These are phyloP conservation scores for Spizellomyces sp. DNA, from an alignment of 192 early-diverging fungal genomes.

Conservation along the genomic window DNA sequence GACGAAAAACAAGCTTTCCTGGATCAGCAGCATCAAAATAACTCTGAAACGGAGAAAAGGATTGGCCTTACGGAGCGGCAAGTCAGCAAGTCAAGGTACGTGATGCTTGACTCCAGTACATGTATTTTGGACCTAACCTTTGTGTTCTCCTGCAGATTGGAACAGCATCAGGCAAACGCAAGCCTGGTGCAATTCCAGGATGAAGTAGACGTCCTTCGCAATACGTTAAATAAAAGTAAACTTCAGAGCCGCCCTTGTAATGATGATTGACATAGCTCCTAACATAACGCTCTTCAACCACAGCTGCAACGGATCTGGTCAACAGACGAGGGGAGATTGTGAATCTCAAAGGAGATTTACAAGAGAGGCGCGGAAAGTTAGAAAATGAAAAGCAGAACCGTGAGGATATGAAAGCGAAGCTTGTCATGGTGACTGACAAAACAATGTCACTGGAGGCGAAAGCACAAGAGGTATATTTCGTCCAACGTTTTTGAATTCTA, in stretches of 20 bases:
- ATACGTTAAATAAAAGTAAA: slow-evolving; percentile 55
- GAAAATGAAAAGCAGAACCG: slow-evolving; percentile 39
- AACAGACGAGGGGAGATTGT: slow-evolving; percentile 45
- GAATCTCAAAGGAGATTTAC: slow-evolving; percentile 52
- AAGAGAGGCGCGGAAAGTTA: slow-evolving; percentile 42
- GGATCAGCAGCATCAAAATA: slow-evolving; percentile 47
- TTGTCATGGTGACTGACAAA: slow-evolving; percentile 38
- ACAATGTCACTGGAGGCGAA: slow-evolving; percentile 54
- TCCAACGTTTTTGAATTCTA: not conserved
- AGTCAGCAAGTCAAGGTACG: slow-evolving; percentile 52
- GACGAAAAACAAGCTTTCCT: slow-evolving; percentile 56
- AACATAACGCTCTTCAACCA: not conserved
- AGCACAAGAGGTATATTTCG: slow-evolving; percentile 44
- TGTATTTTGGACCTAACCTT: too few relatives aligned
- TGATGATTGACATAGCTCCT: slow-evolving; percentile 1
- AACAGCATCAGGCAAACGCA: slow-evolving; percentile 38
- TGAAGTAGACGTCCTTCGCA: slow-evolving; percentile 56
- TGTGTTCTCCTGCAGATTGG: slow-evolving; percentile 36
- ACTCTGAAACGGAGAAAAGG: slow-evolving; percentile 54
- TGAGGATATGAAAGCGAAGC: slow-evolving; percentile 40
- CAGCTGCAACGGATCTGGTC: slow-evolving; percentile 55
- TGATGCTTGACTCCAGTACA: too few relatives aligned
- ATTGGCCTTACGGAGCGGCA: slow-evolving; percentile 49
- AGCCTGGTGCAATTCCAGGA: slow-evolving; percentile 53
- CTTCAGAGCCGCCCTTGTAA: not conserved